phyloP scores from a whole-genome alignment of 2,329 filamentous ascomycete genomes.

The Triangularia setosa region DNA sequence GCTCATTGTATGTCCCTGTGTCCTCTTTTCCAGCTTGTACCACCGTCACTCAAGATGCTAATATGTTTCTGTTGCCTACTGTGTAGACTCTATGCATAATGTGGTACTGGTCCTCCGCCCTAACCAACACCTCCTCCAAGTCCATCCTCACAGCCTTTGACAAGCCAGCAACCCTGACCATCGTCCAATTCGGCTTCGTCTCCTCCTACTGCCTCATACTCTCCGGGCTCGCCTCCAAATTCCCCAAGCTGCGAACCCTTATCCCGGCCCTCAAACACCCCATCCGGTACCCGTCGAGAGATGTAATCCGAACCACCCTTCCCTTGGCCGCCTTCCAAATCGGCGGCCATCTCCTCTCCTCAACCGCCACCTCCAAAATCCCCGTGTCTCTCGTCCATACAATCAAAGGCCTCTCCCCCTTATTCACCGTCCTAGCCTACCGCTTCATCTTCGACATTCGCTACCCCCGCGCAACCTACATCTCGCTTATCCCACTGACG shows the following conservation, averaged over 20 bases:
- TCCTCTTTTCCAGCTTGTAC: neutral
- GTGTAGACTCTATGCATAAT: slow-evolving; percentile 74
- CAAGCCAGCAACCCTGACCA: slow-evolving; percentile 85
- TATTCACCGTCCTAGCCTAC: slow-evolving; percentile 94
- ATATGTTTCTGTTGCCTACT: slow-evolving; percentile 25
- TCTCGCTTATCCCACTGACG: slow-evolving; percentile 86
- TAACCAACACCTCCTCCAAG: slow-evolving; percentile 97
- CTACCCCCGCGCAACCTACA: slow-evolving; percentile 82
- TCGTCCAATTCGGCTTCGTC: slow-evolving; percentile 92
- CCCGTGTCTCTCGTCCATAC: slow-evolving; percentile 97
- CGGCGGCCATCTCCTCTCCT: slow-evolving; percentile 87
- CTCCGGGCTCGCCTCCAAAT: slow-evolving; percentile 68
- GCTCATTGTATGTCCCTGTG: slow-evolving; percentile 64
- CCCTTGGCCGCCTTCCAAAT: slow-evolving; percentile 92
- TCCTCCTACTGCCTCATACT: slow-evolving; percentile 80
- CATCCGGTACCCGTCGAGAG: slow-evolving; percentile 73
- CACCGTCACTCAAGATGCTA: slow-evolving; percentile 6
- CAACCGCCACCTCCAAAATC: slow-evolving; percentile 89
- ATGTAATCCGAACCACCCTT: slow-evolving; percentile 83
- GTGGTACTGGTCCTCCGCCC: slow-evolving; percentile 93
- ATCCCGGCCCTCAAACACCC: slow-evolving; percentile 80
- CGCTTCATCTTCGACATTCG: slow-evolving; percentile 82
- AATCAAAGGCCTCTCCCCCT: slow-evolving; percentile 92
- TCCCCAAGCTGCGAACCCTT: slow-evolving; percentile 64
- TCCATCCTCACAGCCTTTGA: slow-evolving; percentile 89